A percentile compares a stretch with the other conserved stretches of the same genome.
Evolutionary conservation across 176 grass and related monocot genomes (phyloP).

Genomic region (Dendrocalamus sinicus): DNA sequence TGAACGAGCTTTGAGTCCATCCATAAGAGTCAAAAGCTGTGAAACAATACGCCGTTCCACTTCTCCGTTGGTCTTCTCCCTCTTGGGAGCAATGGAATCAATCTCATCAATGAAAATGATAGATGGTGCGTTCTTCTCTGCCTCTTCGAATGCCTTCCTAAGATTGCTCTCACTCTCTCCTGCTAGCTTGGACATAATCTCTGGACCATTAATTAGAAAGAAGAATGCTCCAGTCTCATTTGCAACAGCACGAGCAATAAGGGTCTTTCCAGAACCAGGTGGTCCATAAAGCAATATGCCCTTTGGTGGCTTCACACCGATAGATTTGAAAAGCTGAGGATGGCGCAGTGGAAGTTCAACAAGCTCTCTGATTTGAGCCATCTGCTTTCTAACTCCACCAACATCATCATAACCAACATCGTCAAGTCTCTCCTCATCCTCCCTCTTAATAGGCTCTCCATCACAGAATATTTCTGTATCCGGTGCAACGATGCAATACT

Average conservation of each 20-base stretch:
- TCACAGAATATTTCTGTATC: conserved; percentile 89
- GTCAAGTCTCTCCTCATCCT: conserved; percentile 85
- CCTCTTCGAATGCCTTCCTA: conserved; percentile 87
- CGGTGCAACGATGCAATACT: conserved; percentile 83
- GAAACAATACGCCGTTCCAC: conserved; percentile 85
- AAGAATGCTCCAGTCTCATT: conserved; percentile 89
- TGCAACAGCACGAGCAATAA: conserved; percentile 82
- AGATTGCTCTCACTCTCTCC: conserved; percentile 90
- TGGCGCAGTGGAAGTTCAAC: conserved; percentile 83
- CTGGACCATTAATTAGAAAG: conserved; percentile 83
- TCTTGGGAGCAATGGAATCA: conserved; percentile 84
- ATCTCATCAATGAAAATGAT: conserved; percentile 92
- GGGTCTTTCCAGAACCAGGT: conserved; percentile 82
- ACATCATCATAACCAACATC: conserved; percentile 91
- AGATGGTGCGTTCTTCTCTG: conserved; percentile 87
- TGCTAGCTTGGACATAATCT: conserved; percentile 87
- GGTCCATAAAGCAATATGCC: conserved; percentile 76
- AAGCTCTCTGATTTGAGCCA: conserved; percentile 88
- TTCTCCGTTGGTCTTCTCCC: conserved; percentile 88
- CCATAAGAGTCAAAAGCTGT: conserved; percentile 84
- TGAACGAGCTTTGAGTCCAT: conserved; percentile 71
- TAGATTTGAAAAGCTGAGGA: conserved; percentile 82
- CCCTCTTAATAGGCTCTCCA: conserved; percentile 80
- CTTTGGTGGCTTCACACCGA: conserved; percentile 86
- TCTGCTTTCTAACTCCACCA: conserved; percentile 82